Conservation (phyloP, 2,329 filamentous ascomycete genomes). For the Plenodomus tracheiphilus region DNA sequence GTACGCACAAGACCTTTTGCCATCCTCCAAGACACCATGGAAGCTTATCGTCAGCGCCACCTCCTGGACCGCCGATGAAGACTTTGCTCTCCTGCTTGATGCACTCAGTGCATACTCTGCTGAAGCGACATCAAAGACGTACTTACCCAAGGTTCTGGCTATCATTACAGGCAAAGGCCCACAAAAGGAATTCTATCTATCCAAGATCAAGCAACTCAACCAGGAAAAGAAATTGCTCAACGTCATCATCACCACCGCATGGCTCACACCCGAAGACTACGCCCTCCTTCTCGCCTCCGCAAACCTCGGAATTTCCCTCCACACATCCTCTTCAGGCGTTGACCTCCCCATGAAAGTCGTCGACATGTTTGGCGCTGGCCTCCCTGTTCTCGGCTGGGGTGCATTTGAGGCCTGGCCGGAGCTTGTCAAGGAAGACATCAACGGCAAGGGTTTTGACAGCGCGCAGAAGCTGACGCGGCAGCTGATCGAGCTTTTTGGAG, state of each 20-base stretch:
- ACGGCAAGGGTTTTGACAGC: conserved; percentile 82
- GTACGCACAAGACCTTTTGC: conserved; percentile 60
- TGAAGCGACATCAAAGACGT: conserved; percentile 48
- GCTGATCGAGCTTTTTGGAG: conserved; percentile 66
- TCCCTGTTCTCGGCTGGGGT: conserved; percentile 87
- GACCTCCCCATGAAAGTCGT: conserved; percentile 99
- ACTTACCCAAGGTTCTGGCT: conserved; percentile 71
- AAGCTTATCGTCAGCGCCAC: conserved; percentile 87
- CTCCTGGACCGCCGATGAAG: conserved; percentile 96
- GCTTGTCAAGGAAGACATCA: conserved; percentile 83
- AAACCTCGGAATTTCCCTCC: conserved; percentile 86
- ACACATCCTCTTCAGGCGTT: conserved; percentile 91
- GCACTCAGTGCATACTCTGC: conserved; percentile 76
- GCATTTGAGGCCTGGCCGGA: conserved; percentile 87
- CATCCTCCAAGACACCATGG: conserved; percentile 55
- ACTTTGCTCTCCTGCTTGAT: conserved; percentile 85
- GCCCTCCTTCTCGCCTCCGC: conserved; percentile 80
- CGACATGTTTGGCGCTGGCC: conserved; percentile 94
- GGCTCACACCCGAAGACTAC: conserved; percentile 83
- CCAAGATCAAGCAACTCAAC: conserved; percentile 65
- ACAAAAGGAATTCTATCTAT: conserved; percentile 74
- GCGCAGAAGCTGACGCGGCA: conserved; percentile 66
- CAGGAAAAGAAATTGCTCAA: conserved; percentile 66
- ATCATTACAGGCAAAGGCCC: conserved; percentile 96
- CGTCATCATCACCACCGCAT: conserved; percentile 77